phyloP scores from a whole-genome alignment of 129 eudicot species.

The Arctium minus region DNA sequence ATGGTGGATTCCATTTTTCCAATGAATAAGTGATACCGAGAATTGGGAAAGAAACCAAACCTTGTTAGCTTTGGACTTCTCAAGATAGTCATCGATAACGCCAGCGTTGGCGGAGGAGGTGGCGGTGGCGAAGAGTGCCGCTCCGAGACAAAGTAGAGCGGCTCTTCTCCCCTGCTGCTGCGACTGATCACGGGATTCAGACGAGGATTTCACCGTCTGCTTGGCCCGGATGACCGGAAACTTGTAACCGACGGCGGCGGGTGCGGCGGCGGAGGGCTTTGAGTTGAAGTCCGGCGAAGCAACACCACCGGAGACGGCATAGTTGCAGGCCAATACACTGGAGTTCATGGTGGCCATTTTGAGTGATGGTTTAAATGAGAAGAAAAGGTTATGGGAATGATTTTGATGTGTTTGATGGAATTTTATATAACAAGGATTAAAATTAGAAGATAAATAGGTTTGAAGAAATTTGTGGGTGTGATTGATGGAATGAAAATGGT shows the following conservation, averaged over 20 bases:
- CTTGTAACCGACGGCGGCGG: slow-evolving; percentile 34
- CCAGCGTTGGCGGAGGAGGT: slow-evolving; percentile 80
- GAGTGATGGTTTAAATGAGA: background rate
- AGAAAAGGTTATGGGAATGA: slow-evolving; percentile 1
- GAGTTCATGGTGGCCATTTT: slow-evolving; percentile 86
- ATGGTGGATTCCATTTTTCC: background rate
- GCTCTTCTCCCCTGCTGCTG: slow-evolving; percentile 72
- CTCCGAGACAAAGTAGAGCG: slow-evolving; percentile 70
- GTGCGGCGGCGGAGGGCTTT: slow-evolving; percentile 37
- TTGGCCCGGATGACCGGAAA: slow-evolving; percentile 71
- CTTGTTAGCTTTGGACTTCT: slow-evolving; percentile 93
- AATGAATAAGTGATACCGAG: background rate
- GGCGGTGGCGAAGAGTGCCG: slow-evolving; percentile 67
- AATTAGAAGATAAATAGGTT: background rate
- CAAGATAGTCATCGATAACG: slow-evolving; percentile 72
- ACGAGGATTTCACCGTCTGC: slow-evolving; percentile 20
- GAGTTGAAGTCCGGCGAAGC: slow-evolving; percentile 55
- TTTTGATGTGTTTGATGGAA: slow-evolving; percentile 11
- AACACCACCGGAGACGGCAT: slow-evolving; percentile 50
- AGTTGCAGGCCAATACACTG: slow-evolving; percentile 77
- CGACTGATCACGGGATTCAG: slow-evolving; percentile 8
- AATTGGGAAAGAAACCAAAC: slow-evolving; percentile 22
- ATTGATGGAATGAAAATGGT: slow-evolving; percentile 23
- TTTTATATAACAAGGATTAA: slow-evolving; percentile 1
- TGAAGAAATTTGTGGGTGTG: slow-evolving; percentile 18